Evolutionary conservation across 1,284 basidiomycete species (phyloP), one percentile per base, ranked within the genome.

Genomic region (Cryptococcus amylolentus): DNA sequence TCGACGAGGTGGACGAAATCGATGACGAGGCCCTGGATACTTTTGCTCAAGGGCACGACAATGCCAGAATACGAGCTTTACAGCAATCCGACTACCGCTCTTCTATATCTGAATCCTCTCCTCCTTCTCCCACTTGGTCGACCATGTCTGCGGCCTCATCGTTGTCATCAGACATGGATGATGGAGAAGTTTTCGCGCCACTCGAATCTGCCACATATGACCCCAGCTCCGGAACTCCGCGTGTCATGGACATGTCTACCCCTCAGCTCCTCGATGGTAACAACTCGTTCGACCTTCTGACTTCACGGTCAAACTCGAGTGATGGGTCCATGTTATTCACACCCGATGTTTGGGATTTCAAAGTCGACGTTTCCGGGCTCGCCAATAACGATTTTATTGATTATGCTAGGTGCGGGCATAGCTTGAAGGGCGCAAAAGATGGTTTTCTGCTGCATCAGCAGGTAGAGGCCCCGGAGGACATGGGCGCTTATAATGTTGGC

Each of bases 191-290:
- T 27, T 60, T 69, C 35, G 51, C 61, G 42, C 60, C 61, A 14
- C 62, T 65, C 57, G 67, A 67, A 46, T 63, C 62, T 46, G 31
- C 31, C 31, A 10, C 31, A 10, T 35, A 8, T 10, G 31, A 49
- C 58, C 8, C 53, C 38, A n/a, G 41, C 51, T 5, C 13, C 37
- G 14, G 31, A 43, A 16, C 40, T n/a, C 9, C 47, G 27, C 55
- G 28, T 38, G 31, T 35, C 31, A 35, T 35, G 9, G 18, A 20
- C n/a, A 37, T 47, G 42, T 55, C 55, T n/a, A 64, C 62, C 35
- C 61, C 61, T 18, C 31, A 53, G 27, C 51, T 63, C 42, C 52
- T 57, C 4, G 43, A 37, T 18, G 41, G 28, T 18, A 31, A 44
- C 18, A 63, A 67, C 51, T 48, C 58, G 18, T 54, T 55, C 44